Evolutionary conservation across 345 rosid species (phyloP).

Genomic region (Gossypium stocksii): DNA sequence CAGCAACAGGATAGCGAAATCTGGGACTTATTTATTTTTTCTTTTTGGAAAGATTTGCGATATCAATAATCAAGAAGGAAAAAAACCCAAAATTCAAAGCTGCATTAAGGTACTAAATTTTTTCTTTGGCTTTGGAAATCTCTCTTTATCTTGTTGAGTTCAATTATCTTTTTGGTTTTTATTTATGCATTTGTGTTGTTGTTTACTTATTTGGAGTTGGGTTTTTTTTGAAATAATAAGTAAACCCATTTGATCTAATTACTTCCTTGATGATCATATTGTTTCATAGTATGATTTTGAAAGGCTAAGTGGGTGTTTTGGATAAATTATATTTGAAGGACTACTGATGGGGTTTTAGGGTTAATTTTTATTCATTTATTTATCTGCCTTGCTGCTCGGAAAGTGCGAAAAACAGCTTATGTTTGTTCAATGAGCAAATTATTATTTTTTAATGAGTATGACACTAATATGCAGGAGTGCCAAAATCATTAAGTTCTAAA

Average conservation of each 20-base stretch:
- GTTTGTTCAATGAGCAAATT: neutral
- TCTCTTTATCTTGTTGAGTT: neutral
- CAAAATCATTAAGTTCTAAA: neutral
- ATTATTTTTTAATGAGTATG: neutral
- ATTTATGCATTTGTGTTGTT: neutral
- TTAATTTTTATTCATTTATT: neutral
- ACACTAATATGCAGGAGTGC: neutral
- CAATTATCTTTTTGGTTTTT: neutral
- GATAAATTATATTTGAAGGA: neutral
- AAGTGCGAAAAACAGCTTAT: neutral
- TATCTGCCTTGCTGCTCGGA: neutral
- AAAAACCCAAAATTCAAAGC: neutral
- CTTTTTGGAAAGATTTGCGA: neutral
- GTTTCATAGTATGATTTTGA: neutral
- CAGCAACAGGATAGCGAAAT: conserved; percentile 8
- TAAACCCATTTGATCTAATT: conserved; percentile 12
- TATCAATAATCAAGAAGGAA: neutral
- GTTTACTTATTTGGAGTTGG: conserved; percentile 9
- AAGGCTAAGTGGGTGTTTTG: neutral
- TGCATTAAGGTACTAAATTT: conserved; percentile 11
- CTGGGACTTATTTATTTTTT: neutral
- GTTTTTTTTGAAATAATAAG: neutral
- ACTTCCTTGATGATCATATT: neutral
- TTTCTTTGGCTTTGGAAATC: neutral
- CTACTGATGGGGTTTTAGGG: neutral